Conservation (phyloP, 805 yeast genomes). For the Wickerhamiella kurtzmanii region DNA sequence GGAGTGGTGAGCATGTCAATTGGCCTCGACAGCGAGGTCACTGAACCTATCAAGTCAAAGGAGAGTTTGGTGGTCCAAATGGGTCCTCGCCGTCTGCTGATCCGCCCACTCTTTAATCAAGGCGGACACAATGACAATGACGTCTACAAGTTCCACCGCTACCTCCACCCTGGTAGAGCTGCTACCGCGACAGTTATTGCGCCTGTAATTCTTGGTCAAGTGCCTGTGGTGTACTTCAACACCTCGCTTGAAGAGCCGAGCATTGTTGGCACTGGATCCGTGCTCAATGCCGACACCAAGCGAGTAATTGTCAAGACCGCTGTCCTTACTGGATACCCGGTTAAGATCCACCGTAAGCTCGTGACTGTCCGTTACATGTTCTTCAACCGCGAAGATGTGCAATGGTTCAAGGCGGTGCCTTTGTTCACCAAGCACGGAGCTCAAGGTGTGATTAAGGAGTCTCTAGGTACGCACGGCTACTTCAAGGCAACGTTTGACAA, state of each 20-base stretch:
- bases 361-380: conserved; percentile 96
- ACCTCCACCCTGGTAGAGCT: conserved; percentile 61
- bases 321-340: conserved; percentile 84
- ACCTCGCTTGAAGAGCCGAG: conserved; percentile 22
- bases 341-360: conserved; percentile 83
- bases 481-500: conserved; percentile 93
- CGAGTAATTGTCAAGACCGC: conserved; percentile 80
- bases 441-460: conserved; percentile 85
- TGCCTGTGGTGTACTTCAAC: conserved; percentile 29
- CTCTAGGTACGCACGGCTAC: conserved; percentile 96
- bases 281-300: conserved; percentile 71
- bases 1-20: conserved; percentile 73
- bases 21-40: conserved; percentile 81
- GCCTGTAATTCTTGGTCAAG: conserved; percentile 68
- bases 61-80: conserved; percentile 75
- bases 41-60: conserved; percentile 72
- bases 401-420: conserved; percentile 82
- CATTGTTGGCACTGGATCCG: conserved; percentile 80
- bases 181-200: conserved; percentile 77
- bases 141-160: conserved; percentile 76
- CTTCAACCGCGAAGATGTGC: conserved; percentile 79
- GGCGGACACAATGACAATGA: conserved; percentile 60
- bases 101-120: conserved; percentile 73
- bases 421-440: conserved; percentile 86
- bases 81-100: conserved; percentile 78